These are phyloP conservation scores for Laburnicola sp. DNA, from an alignment of 2,329 filamentous ascomycete genomes.

Conservation along the genomic window DNA sequence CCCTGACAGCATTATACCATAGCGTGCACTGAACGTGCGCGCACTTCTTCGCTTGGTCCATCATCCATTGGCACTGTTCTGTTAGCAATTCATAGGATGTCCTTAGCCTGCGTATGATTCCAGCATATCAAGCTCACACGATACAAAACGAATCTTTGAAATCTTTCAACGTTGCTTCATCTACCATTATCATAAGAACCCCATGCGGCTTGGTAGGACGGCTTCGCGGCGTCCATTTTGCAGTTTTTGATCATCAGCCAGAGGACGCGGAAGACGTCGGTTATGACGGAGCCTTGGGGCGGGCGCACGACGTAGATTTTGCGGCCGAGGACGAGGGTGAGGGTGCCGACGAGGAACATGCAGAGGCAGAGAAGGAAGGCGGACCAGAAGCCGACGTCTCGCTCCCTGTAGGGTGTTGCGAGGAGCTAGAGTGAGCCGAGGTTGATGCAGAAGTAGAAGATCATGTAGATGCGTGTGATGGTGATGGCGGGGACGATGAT, in stretches of 20 bases:
- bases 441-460: conserved; percentile 76
- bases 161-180: no score
- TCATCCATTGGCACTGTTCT: no score
- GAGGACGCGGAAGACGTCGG: conserved; percentile 60
- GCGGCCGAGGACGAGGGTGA: conserved; percentile 50
- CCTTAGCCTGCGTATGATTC: no score
- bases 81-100: no score
- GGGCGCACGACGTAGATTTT: conserved; percentile 46
- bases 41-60: no score
- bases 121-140: no score
- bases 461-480: conserved; percentile 57
- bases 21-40: no score
- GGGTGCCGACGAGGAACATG: conserved; percentile 67
- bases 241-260: conserved; percentile 60
- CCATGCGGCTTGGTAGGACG: conserved; percentile 60
- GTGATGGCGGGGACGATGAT: conserved; percentile 54
- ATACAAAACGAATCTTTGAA: no score
- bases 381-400: conserved; percentile 70
- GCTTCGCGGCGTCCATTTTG: conserved; percentile 66
- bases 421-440: conserved; percentile 69
- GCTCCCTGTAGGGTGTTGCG: conserved; percentile 71
- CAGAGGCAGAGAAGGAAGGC: conserved; percentile 66
- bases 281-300: conserved; percentile 45
- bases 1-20: no score
- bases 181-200: no score